Percentiles rank a stretch among this genome's conserved stretches.
Evolutionary conservation across 2,329 filamentous ascomycete species (phyloP).

Genomic region (Nemania serpens): DNA sequence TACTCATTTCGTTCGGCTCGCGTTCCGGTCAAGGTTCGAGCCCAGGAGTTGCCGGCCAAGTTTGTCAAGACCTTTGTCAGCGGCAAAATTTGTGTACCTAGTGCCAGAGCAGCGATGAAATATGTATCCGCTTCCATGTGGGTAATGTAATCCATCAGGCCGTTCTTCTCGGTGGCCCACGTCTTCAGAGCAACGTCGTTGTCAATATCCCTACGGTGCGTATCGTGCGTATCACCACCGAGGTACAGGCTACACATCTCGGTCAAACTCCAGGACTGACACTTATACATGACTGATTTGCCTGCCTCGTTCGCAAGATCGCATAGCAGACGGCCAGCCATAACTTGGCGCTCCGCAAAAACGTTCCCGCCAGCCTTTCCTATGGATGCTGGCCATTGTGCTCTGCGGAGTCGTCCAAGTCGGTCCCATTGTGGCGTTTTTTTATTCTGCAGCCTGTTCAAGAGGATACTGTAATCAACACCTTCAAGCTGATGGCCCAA

Average conservation of each 20-base stretch:
- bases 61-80: conserved; percentile 96
- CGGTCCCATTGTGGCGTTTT: conserved; percentile 95
- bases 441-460: conserved; percentile 85
- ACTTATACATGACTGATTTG: conserved; percentile 96
- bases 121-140: conserved; percentile 96
- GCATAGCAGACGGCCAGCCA: conserved; percentile 87
- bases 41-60: conserved; percentile 97
- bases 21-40: conserved; percentile 91
- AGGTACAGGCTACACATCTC: conserved; percentile 97
- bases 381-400: conserved; percentile 85
- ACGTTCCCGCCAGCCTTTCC: conserved; percentile 86
- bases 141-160: conserved; percentile 88
- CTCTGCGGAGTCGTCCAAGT: conserved; percentile 82
- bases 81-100: conserved; percentile 89
- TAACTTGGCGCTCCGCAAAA: conserved; percentile 88
- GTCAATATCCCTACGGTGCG: conserved; percentile 81
- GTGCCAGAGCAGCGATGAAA: conserved; percentile 87
- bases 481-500: conserved; percentile 96
- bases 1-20: conserved; percentile 98
- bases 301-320: conserved; percentile 96
- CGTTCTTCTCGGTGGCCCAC: conserved; percentile 82
- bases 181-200: conserved; percentile 84
- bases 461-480: conserved; percentile 89
- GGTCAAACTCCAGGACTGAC: conserved; percentile 95
- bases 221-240: conserved; percentile 68